Conservation (phyloP, 2,329 filamentous ascomycete species). For the Pseudogymnoascus sp. region DNA sequence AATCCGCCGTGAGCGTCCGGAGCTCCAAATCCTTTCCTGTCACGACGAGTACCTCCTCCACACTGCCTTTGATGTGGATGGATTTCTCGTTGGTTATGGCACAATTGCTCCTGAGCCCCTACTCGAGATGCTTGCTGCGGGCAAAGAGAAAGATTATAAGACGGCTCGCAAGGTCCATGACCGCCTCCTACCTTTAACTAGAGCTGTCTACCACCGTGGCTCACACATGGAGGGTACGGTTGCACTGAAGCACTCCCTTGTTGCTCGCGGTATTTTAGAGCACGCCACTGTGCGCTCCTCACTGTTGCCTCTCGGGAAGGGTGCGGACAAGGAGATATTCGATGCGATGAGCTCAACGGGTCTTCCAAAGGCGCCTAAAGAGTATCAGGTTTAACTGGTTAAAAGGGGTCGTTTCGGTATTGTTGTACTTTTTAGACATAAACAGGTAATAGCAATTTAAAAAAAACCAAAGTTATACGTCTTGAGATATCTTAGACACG, state of each 20-base stretch:
- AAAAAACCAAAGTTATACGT: not conserved
- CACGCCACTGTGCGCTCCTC: slow-evolving; percentile 43
- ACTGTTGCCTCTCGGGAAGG: slow-evolving; percentile 11
- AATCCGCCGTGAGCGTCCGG: slow-evolving; percentile 41
- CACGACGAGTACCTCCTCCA: slow-evolving; percentile 48
- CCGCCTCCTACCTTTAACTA: slow-evolving; percentile 42
- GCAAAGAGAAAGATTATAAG: slow-evolving; percentile 42
- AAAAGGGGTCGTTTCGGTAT: not conserved
- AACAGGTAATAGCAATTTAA: not conserved
- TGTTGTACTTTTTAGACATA: not conserved
- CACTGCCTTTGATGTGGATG: slow-evolving; percentile 45
- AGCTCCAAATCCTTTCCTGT: slow-evolving; percentile 44
- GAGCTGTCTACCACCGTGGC: slow-evolving; percentile 47
- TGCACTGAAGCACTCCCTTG: slow-evolving; percentile 44
- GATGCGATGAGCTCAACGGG: slow-evolving; percentile 13
- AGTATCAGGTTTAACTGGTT: not conserved
- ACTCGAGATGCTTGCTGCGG: slow-evolving; percentile 43
- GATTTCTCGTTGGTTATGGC: slow-evolving; percentile 48
- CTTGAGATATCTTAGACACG: not conserved
- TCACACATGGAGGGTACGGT: slow-evolving; percentile 50
- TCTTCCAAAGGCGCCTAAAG: slow-evolving; percentile 11
- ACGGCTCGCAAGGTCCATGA: slow-evolving; percentile 44
- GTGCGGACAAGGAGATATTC: slow-evolving; percentile 9
- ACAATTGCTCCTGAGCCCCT: slow-evolving; percentile 45
- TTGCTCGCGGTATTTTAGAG: slow-evolving; percentile 42